phyloP scores from a whole-genome alignment of 164 flowering plant genomes.

The grape (Vitis vinifera) region DNA sequence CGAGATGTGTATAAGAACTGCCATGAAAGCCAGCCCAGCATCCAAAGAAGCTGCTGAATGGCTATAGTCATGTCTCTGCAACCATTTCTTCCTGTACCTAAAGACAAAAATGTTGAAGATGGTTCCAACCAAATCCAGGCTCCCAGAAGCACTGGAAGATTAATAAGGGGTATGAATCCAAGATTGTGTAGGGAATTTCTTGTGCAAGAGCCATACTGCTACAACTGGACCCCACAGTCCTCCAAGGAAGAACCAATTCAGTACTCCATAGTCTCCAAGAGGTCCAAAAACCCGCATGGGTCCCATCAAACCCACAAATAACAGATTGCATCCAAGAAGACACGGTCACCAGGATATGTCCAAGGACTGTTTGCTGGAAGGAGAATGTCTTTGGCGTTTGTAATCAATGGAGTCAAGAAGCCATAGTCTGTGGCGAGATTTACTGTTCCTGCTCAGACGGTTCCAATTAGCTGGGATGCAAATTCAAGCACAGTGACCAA shows the following conservation, averaged over 20 bases:
- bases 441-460: neutral
- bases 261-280: slow-evolving; percentile 17
- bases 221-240: slow-evolving; percentile 22
- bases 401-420: neutral
- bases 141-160: slow-evolving; percentile 27
- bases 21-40: slow-evolving; percentile 15
- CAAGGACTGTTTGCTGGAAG: slow-evolving; percentile 7
- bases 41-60: slow-evolving; percentile 3
- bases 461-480: neutral
- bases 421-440: slow-evolving; percentile 1
- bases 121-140: slow-evolving; percentile 27
- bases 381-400: neutral
- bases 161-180: slow-evolving; percentile 22
- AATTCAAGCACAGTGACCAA: neutral
- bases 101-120: slow-evolving; percentile 14
- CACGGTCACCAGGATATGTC: neutral
- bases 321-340: neutral
- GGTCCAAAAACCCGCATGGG: slow-evolving; percentile 17
- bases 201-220: slow-evolving; percentile 15
- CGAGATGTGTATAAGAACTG: neutral
- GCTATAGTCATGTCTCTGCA: slow-evolving; percentile 5
- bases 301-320: no score
- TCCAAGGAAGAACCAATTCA: slow-evolving; percentile 28
- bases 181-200: slow-evolving; percentile 6
- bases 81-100: slow-evolving; percentile 6